phyloP scores from a whole-genome alignment of 2,329 filamentous ascomycete genomes.

The Rosellinia necatrix region DNA sequence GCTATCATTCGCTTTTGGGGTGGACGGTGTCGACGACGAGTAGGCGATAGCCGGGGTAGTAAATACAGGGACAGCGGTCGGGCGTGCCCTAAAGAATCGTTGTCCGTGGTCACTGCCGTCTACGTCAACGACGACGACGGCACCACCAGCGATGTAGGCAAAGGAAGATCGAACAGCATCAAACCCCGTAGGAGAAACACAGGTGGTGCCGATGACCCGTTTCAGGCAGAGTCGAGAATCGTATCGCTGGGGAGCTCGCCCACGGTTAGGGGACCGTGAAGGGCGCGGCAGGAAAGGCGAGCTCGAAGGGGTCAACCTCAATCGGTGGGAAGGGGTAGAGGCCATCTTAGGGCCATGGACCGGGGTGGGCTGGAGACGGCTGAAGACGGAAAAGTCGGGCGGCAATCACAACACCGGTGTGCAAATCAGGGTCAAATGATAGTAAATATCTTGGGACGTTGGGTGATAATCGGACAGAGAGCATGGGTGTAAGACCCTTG shows the following conservation, averaged over 20 bases:
- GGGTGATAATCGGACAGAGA: conserved; percentile 25
- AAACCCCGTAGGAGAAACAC: conserved; percentile 81
- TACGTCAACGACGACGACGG: conserved; percentile 86
- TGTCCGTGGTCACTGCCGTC: conserved; percentile 71
- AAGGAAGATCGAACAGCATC: conserved; percentile 79
- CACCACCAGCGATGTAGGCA: conserved; percentile 89
- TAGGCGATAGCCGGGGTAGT: conserved; percentile 57
- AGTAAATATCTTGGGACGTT: conserved; percentile 32
- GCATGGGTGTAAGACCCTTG: conserved; percentile 27
- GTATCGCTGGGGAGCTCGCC: conserved; percentile 53
- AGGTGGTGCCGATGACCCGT: conserved; percentile 90
- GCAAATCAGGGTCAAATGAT: conserved; percentile 30
- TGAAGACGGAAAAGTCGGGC: conserved; percentile 2
- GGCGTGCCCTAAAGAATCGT: conserved; percentile 88
- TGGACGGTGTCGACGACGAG: conserved; percentile 55
- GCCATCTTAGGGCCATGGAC: conserved; percentile 63
- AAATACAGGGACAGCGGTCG: conserved; percentile 72
- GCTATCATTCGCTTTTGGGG: conserved; percentile 67
- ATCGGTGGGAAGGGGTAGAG: conserved; percentile 62
- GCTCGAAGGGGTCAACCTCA: conserved; percentile 76
- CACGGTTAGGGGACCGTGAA: conserved; percentile 65
- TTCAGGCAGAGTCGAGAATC: conserved; percentile 72
- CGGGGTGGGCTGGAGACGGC: too few species aligned
- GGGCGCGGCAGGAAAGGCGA: conserved; percentile 70
- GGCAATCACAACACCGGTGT: conserved; percentile 7